These are phyloP conservation scores for Eucalyptus microcorys DNA, from an alignment of 345 rosid species.

Conservation along the genomic window DNA sequence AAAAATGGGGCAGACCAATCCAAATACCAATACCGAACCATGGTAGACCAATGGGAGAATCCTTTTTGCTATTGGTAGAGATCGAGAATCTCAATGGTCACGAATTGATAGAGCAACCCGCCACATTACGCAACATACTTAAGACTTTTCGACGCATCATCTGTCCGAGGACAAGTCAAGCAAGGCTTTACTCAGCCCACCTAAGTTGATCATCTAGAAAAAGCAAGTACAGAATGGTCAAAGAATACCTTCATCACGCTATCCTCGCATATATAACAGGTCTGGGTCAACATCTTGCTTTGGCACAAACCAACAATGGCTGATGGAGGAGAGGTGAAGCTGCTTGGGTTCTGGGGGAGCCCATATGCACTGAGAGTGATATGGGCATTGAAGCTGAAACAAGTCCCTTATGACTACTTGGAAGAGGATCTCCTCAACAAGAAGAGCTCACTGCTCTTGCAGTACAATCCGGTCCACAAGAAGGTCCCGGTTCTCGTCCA, in stretches of 20 bases:
- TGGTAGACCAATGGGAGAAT: not conserved
- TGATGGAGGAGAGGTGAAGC: not conserved
- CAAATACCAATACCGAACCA: not conserved
- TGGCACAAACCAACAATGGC: not conserved
- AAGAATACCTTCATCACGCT: not conserved
- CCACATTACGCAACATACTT: not conserved
- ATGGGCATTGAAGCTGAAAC: slow-evolving; percentile 15
- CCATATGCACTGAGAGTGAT: not conserved
- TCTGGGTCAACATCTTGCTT: not conserved
- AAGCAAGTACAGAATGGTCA: not conserved
- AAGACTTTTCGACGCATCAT: not conserved
- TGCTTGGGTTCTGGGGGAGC: slow-evolving; percentile 16
- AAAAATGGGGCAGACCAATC: not conserved
- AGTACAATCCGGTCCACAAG: slow-evolving; percentile 8
- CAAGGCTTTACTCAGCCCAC: not conserved
- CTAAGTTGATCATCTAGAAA: not conserved
- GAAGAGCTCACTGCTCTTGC: slow-evolving; percentile 12
- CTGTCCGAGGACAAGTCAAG: not conserved
- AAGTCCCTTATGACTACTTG: slow-evolving; percentile 1
- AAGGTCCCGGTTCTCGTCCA: slow-evolving; percentile 17
- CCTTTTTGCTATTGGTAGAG: not conserved
- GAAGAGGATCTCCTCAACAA: slow-evolving; percentile 9
- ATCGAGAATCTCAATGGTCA: not conserved
- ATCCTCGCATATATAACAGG: not conserved
- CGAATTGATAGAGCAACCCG: not conserved